Evolutionary conservation across 140 eudicot species (phyloP).

Genomic region (Senecio squalidus): DNA sequence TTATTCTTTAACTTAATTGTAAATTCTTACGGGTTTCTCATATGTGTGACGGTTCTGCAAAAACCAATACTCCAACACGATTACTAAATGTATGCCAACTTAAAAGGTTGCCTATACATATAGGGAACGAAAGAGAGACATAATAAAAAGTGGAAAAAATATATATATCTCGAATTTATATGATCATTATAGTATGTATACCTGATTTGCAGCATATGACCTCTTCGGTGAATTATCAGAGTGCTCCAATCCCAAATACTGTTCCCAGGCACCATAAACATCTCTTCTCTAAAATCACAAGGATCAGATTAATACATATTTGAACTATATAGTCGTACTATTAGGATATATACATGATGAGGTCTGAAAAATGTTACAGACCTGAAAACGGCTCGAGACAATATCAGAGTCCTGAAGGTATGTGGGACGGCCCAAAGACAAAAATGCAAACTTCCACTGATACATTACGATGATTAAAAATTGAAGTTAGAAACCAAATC

Average conservation of each 20-base stretch:
- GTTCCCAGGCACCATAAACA: conserved; percentile 89
- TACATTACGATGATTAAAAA: conserved; percentile 1
- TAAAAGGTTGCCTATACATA: background rate
- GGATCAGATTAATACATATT: background rate
- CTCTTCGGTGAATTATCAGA: conserved; percentile 72
- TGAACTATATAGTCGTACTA: background rate
- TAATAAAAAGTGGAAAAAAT: background rate
- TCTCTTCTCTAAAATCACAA: conserved; percentile 67
- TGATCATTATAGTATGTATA: background rate
- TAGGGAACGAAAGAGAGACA: no score
- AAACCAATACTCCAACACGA: background rate
- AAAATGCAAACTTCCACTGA: conserved; percentile 88
- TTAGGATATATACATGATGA: background rate
- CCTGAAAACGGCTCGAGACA: conserved; percentile 75
- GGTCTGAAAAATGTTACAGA: conserved; percentile 5
- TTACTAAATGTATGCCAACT: background rate
- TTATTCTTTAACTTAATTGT: conserved; percentile 40
- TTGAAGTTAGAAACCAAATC: background rate
- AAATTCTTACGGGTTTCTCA: conserved; percentile 78
- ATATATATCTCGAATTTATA: background rate
- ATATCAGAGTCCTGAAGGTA: conserved; percentile 73
- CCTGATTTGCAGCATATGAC: conserved; percentile 75
- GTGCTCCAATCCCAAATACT: conserved; percentile 81
- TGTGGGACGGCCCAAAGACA: conserved; percentile 77
- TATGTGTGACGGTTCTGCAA: conserved; percentile 19